Percentiles rank a stretch among this genome's conserved stretches.
These are phyloP conservation scores for Aegilops bicornis DNA, from an alignment of 176 grass and related monocot species.

Conservation along the genomic window DNA sequence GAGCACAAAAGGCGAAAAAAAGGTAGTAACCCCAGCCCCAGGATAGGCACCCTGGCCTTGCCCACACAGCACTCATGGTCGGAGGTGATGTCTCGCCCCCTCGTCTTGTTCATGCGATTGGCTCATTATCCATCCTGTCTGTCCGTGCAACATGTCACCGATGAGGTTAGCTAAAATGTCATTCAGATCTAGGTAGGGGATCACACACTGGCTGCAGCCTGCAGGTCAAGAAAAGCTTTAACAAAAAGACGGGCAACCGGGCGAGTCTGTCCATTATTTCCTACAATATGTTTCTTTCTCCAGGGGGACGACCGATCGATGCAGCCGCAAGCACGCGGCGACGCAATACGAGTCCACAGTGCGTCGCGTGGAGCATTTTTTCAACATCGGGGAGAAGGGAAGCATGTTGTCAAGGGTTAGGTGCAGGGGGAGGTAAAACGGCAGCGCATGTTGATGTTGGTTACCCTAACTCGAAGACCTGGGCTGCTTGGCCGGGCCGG, in stretches of 20 bases:
- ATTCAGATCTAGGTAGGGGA: slow-evolving; percentile 29
- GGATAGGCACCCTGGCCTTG: neutral
- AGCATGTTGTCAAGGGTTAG: slow-evolving; percentile 42
- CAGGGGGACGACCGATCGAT: neutral
- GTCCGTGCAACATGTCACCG: slow-evolving; percentile 20
- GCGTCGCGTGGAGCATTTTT: slow-evolving; percentile 12
- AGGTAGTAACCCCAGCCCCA: neutral
- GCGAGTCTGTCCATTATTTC: neutral
- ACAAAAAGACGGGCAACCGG: neutral
- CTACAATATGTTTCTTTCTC: neutral
- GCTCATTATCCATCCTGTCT: neutral
- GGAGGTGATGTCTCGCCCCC: neutral
- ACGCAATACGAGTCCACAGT: slow-evolving; percentile 1
- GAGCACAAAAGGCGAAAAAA: no score
- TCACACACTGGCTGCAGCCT: neutral
- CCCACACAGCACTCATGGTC: neutral
- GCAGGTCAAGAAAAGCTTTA: slow-evolving; percentile 35
- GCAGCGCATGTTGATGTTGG: slow-evolving; percentile 21
- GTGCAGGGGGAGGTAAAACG: slow-evolving; percentile 45
- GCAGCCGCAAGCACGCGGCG: neutral
- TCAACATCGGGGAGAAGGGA: slow-evolving; percentile 10
- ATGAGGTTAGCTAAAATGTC: slow-evolving; percentile 46
- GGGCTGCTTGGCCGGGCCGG: neutral
- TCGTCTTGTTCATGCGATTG: slow-evolving; percentile 6
- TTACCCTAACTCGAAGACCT: slow-evolving; percentile 38